Percentiles rank a stretch among this genome's conserved stretches.
phyloP scores from a whole-genome alignment of 1,284 basidiomycete genomes.

The Boletellus deceptivus region DNA sequence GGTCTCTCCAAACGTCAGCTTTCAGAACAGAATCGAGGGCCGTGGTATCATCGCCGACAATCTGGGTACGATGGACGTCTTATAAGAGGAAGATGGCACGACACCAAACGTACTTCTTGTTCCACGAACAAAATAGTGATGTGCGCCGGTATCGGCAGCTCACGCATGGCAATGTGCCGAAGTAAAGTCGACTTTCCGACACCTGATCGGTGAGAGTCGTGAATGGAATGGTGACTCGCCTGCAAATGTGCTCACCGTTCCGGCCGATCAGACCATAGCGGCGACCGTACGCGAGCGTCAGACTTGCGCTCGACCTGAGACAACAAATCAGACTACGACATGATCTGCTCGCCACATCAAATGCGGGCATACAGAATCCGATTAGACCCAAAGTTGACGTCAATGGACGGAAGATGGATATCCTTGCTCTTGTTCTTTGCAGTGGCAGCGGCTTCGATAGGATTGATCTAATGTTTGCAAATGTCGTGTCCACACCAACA shows the following conservation, averaged over 20 bases:
- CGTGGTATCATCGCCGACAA: constrained; percentile 88
- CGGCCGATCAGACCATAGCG: constrained; percentile 86
- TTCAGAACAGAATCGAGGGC: constrained; percentile 95
- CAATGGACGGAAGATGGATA: constrained; percentile 93
- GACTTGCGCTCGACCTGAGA: constrained; percentile 71
- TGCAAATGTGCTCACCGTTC: constrained; percentile 49
- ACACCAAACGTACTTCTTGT: constrained; percentile 71
- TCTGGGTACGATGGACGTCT: constrained; percentile 40
- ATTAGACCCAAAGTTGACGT: constrained; percentile 92
- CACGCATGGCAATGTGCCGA: constrained; percentile 92
- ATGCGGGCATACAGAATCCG: constrained; percentile 74
- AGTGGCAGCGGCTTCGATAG: constrained; percentile 77
- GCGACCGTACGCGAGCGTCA: constrained; percentile 87
- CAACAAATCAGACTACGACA: constrained; percentile 2
- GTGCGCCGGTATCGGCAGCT: constrained; percentile 89
- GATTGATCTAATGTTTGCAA: constrained; percentile 75
- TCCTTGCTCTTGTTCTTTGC: constrained; percentile 97
- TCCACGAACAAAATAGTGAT: constrained; percentile 98
- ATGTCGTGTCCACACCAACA: neutral
- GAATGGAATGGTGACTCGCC: neutral
- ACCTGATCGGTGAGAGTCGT: constrained; percentile 45
- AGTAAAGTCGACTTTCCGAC: constrained; percentile 98
- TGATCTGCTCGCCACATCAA: constrained; percentile 10
- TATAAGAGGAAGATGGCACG: neutral
- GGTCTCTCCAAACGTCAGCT: constrained; percentile 95